phyloP scores from a whole-genome alignment of 192 early-diverging fungal genomes.

The Coemansia sp. region DNA sequence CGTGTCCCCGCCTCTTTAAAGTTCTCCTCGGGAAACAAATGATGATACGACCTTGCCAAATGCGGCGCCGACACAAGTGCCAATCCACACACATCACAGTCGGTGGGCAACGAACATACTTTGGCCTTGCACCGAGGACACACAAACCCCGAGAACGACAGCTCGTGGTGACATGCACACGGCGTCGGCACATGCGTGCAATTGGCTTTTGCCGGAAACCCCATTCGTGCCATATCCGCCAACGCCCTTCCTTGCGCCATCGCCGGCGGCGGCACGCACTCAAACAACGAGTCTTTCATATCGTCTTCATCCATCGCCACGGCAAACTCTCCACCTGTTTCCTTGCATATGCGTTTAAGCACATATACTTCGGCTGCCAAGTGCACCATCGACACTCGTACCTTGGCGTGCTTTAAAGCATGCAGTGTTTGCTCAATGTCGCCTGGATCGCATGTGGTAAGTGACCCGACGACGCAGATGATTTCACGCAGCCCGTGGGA shows the following conservation, averaged over 20 bases:
- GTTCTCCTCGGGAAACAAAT: constrained; percentile 89
- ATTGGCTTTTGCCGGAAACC: constrained; percentile 69
- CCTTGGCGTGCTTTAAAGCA: constrained; percentile 62
- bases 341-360: constrained; percentile 67
- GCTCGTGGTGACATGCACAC: constrained; percentile 79
- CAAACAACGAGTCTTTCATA: constrained; percentile 80
- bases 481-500: constrained; percentile 87
- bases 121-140: constrained; percentile 83
- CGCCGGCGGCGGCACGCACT: constrained; percentile 85
- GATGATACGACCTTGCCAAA: constrained; percentile 90
- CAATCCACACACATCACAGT: constrained; percentile 88
- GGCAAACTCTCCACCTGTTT: constrained; percentile 79
- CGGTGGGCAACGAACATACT: constrained; percentile 86
- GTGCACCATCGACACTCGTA: constrained; percentile 86
- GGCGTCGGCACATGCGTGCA: constrained; percentile 43
- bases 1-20: constrained; percentile 64
- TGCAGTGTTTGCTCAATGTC: constrained; percentile 84
- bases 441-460: constrained; percentile 93
- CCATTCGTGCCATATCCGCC: constrained; percentile 83
- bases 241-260: constrained; percentile 56
- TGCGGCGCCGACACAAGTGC: constrained; percentile 87
- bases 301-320: constrained; percentile 83
- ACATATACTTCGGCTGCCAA: constrained; percentile 88
- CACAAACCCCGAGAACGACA: constrained; percentile 71
- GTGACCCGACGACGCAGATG: constrained; percentile 79